Evolutionary conservation across 345 rosid genomes (phyloP).

Genomic region (Citrus reticulata): DNA sequence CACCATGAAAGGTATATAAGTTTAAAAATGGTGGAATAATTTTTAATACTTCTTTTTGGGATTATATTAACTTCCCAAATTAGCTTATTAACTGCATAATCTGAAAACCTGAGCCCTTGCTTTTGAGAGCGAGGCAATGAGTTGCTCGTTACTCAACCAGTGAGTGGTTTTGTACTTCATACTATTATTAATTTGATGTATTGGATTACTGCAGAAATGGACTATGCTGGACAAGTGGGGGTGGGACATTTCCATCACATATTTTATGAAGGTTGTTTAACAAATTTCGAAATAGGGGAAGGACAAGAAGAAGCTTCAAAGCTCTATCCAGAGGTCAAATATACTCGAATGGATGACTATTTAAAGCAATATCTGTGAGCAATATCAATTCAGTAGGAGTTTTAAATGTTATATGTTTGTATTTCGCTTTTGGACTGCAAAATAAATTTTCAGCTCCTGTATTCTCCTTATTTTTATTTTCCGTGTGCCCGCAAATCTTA

Average conservation of each 20-base stretch:
- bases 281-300: constrained; percentile 63
- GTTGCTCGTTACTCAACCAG: too few relatives aligned
- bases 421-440: neutral
- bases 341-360: constrained; percentile 65
- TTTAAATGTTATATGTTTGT: too few relatives aligned
- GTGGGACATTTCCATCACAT: constrained; percentile 82
- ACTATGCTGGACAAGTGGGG: constrained; percentile 54
- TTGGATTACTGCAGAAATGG: constrained; percentile 35
- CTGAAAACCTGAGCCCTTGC: too few relatives aligned
- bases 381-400: neutral
- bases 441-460: neutral
- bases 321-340: constrained; percentile 75
- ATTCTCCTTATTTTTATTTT: too few relatives aligned
- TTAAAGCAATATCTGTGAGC: constrained; percentile 33
- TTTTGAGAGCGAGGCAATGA: too few relatives aligned
- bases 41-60: too few relatives aligned
- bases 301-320: constrained; percentile 66
- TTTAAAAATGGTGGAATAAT: neutral
- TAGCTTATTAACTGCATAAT: too few relatives aligned
- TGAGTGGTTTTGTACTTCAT: neutral
- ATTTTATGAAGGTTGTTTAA: constrained; percentile 75
- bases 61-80: too few relatives aligned
- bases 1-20: constrained; percentile 46
- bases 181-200: too few relatives aligned
- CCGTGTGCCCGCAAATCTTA: neutral